phyloP scores from a whole-genome alignment of 768 basidiomycete species.

The Boletus bicolor region DNA sequence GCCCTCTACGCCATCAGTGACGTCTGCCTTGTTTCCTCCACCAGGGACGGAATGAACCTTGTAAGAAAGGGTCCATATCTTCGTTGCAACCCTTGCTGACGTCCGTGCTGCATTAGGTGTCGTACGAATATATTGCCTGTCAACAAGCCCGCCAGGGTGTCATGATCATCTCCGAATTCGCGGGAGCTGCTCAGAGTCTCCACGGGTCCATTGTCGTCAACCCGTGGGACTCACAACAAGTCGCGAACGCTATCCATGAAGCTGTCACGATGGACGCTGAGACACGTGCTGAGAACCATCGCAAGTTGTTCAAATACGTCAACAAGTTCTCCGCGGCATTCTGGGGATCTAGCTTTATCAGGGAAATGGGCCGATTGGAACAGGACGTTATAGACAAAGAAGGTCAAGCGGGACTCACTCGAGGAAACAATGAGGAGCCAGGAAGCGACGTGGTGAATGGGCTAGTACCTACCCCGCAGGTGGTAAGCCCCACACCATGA shows the following conservation, averaged over 20 bases:
- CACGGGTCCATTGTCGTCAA: conserved; percentile 98
- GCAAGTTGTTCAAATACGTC: conserved; percentile 95
- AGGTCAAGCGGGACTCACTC: conserved; percentile 35
- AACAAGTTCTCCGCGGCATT: conserved; percentile 91
- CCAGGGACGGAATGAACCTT: conserved; percentile 98
- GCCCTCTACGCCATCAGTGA: conserved; percentile 98
- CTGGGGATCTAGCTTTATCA: conserved; percentile 90
- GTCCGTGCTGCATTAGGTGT: conserved; percentile 59
- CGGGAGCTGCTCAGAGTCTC: conserved; percentile 92
- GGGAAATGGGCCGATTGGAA: conserved; percentile 70
- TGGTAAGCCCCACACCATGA: conserved; percentile 35
- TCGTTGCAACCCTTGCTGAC: conserved; percentile 5
- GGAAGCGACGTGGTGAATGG: conserved; percentile 42
- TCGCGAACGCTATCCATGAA: conserved; percentile 95
- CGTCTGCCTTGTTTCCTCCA: conserved; percentile 92
- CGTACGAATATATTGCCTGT: conserved; percentile 97
- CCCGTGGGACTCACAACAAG: conserved; percentile 98
- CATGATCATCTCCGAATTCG: conserved; percentile 98
- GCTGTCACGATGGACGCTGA: conserved; percentile 87
- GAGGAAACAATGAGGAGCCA: conserved; percentile 34
- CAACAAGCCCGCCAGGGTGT: conserved; percentile 91
- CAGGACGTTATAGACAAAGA: conserved; percentile 35
- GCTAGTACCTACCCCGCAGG: conserved; percentile 32
- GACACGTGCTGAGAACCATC: conserved; percentile 86
- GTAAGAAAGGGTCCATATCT: conserved; percentile 44